Base-by-base conservation (phyloP, 2,329 filamentous ascomycete species). In the Cordyceps javanica region DNA sequence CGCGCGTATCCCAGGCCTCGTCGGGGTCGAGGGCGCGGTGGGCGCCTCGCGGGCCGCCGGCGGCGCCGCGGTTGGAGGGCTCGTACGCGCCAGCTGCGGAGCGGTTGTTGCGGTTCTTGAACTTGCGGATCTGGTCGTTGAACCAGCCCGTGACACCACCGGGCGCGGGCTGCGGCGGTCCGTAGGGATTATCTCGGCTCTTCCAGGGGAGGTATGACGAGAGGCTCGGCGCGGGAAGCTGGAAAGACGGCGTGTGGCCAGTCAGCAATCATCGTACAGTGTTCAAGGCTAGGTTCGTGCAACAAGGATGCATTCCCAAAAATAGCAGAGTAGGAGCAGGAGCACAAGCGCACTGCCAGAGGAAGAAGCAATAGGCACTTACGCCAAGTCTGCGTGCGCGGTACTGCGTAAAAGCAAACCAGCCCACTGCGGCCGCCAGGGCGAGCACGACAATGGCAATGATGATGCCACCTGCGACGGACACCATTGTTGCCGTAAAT, bases 1-100 rank as follows among this genome's bases (percentile, higher is more conserved):
- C 89, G 60, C 89, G 79, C 62, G 89, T 74, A 73, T 94, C 90
- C 91, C 91, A 96, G 2, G 90, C 89, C 67, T 92, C 89, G 68
- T 95, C 90, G 1, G 89, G 89, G 66, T 94, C 90, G 46, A 91
- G 79, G 4, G 85, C 77, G 2, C 86, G 84, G 69, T 88, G 86
- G 23, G 83, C 83, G 55, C 82, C 72, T 56, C 78, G 77, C 57
- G 76, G 74, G 46, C 70, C 62, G 21, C 66, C 66, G 56, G 70
- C 71, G 11, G 44, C 44, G 52, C 70, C 71, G 59, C 70, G 73
- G 44, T 71, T 70, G 7, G 73, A 68, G 5, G 80, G 74, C 65
- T 91, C 89, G 75, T 91, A 91, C 48, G 87, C 86, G 62, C 88
- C 89, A 2, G 81, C 77, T 0, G 88, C 87, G 39, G 82, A 84